These are phyloP conservation scores for Fusarium xyrophilum DNA, from an alignment of 2,329 filamentous ascomycete species.

Conservation along the genomic window DNA sequence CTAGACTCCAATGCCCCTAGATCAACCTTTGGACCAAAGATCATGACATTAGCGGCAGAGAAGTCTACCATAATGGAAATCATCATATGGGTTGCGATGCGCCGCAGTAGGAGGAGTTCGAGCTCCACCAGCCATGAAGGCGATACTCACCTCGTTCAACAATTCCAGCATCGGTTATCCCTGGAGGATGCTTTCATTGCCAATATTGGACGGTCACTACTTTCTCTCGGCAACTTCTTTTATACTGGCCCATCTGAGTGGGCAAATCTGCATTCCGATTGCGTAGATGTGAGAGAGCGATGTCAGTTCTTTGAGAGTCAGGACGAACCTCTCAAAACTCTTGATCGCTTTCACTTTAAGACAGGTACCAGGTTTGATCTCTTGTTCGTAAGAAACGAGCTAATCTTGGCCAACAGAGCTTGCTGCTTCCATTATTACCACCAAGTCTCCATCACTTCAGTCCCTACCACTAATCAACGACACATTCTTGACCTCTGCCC, in stretches of 20 bases:
- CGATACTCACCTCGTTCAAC: slow-evolving; percentile 2
- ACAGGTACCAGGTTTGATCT: background rate
- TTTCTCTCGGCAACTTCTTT: slow-evolving; percentile 9
- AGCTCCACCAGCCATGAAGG: background rate
- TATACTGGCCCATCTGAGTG: slow-evolving; percentile 14
- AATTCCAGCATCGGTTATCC: slow-evolving; percentile 5
- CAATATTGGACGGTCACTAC: background rate
- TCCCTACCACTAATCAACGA: background rate
- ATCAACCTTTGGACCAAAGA: slow-evolving; percentile 8
- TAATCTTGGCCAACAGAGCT: background rate
- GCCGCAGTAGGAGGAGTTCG: background rate
- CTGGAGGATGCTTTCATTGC: background rate
- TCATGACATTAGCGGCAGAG: slow-evolving; percentile 8
- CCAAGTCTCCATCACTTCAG: background rate
- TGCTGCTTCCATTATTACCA: slow-evolving; percentile 6
- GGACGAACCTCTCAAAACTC: slow-evolving; percentile 11
- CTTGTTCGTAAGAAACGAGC: accelerated
- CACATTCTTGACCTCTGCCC: background rate
- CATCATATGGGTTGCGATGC: slow-evolving; percentile 13
- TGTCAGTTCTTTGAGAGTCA: slow-evolving; percentile 4
- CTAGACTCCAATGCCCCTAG: slow-evolving; percentile 22
- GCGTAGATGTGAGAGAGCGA: background rate
- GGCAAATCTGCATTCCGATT: background rate
- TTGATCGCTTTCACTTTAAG: slow-evolving; percentile 10
- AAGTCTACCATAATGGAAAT: slow-evolving; percentile 13